A percentile compares a stretch with the other conserved stretches of the same genome.
Conservation (phyloP, 2,329 filamentous ascomycete species). For the Teratosphaeriaceae sp. region DNA sequence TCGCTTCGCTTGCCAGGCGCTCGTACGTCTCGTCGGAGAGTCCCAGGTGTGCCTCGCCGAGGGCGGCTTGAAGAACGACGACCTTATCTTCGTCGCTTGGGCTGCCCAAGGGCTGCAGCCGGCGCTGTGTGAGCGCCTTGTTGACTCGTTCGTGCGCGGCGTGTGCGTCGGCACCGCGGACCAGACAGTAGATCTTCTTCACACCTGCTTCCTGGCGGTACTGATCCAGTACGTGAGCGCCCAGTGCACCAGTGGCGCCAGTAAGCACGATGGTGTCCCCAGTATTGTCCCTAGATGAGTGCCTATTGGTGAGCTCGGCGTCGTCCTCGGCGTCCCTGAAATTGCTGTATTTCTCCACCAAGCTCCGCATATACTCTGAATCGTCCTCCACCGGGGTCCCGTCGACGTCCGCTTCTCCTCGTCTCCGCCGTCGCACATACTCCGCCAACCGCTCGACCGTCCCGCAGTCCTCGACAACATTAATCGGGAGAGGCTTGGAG, state of each 20-base stretch:
- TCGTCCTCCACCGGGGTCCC: constrained; percentile 31
- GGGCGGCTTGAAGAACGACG: constrained; percentile 41
- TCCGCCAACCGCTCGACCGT: constrained; percentile 40
- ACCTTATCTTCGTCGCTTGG: constrained; percentile 32
- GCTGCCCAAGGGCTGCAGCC: constrained; percentile 24
- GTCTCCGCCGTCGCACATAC: constrained; percentile 34
- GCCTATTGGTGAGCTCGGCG: constrained; percentile 5
- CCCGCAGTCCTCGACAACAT: constrained; percentile 54
- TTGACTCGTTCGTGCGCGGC: constrained; percentile 40
- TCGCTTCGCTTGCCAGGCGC: constrained; percentile 37
- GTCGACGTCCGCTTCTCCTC: constrained; percentile 24
- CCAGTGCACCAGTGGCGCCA: constrained; percentile 46
- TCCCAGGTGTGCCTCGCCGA: constrained; percentile 45
- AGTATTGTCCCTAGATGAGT: constrained; percentile 9
- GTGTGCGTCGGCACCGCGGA: constrained; percentile 41
- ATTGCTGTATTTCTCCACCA: constrained; percentile 43
- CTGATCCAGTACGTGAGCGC: constrained; percentile 44
- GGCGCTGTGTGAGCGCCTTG: constrained; percentile 36
- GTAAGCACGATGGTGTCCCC: constrained; percentile 36
- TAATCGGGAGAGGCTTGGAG: constrained; percentile 43
- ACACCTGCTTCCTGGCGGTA: constrained; percentile 36
- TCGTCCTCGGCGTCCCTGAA: constrained; percentile 26
- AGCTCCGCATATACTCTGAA: constrained; percentile 35
- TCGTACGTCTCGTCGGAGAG: constrained; percentile 37
- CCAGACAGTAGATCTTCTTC: constrained; percentile 49